Conservation (phyloP, 2,329 filamentous ascomycete species). For the Cercospora sp. region DNA sequence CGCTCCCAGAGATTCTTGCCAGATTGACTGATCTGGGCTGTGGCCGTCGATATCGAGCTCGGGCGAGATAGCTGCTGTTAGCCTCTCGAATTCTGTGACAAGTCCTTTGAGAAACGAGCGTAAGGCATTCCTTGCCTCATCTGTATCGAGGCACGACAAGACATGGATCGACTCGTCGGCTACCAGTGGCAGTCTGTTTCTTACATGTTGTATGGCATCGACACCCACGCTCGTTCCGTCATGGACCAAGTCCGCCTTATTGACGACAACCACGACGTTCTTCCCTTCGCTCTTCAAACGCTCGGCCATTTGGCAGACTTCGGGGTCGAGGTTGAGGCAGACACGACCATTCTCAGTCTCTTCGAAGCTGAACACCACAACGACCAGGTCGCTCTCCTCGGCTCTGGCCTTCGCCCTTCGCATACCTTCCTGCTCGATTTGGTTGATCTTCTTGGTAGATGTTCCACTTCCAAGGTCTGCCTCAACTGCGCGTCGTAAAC, state of each 20-base stretch:
- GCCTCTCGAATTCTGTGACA: slow-evolving; percentile 64
- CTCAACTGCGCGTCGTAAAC: slow-evolving; percentile 57
- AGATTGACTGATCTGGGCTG: slow-evolving; percentile 61
- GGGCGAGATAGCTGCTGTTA: slow-evolving; percentile 59
- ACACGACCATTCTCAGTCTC: slow-evolving; percentile 13
- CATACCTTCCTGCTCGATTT: slow-evolving; percentile 87
- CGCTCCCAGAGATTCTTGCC: slow-evolving; percentile 83
- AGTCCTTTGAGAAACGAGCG: slow-evolving; percentile 68
- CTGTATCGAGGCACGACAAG: slow-evolving; percentile 65
- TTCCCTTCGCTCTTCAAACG: slow-evolving; percentile 52
- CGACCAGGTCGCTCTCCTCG: slow-evolving; percentile 77
- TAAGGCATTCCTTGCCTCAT: slow-evolving; percentile 61
- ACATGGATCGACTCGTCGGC: slow-evolving; percentile 53
- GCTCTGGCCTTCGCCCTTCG: slow-evolving; percentile 79
- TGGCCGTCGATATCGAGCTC: slow-evolving; percentile 37
- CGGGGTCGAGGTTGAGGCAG: slow-evolving; percentile 48
- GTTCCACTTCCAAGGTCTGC: slow-evolving; percentile 5
- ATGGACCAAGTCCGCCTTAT: slow-evolving; percentile 57
- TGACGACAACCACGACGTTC: slow-evolving; percentile 60
- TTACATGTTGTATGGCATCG: slow-evolving; percentile 35
- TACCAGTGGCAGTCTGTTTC: slow-evolving; percentile 47
- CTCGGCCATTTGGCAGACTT: slow-evolving; percentile 57
- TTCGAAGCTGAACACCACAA: slow-evolving; percentile 78
- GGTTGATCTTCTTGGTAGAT: slow-evolving; percentile 56
- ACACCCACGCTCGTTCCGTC: slow-evolving; percentile 4